phyloP scores from a whole-genome alignment of 148 eudicot genomes.

The Spergularia marina region DNA sequence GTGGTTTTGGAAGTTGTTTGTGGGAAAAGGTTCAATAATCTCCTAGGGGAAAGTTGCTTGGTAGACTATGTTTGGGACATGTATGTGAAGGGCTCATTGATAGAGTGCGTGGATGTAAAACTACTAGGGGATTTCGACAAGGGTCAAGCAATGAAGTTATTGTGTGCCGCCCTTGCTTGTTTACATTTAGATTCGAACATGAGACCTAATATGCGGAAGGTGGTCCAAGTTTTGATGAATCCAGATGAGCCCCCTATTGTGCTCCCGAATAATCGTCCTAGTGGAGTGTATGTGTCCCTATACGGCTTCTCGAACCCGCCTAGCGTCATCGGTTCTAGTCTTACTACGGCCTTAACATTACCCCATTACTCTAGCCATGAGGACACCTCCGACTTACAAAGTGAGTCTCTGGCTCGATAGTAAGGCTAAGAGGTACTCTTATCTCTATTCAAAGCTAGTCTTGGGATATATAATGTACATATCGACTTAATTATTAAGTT shows the following conservation, averaged over 20 bases:
- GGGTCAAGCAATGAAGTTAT: slow-evolving; percentile 38
- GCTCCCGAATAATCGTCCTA: slow-evolving; percentile 47
- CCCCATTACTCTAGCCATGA: slow-evolving; percentile 13
- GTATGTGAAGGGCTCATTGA: slow-evolving; percentile 30
- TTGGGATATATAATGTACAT: not conserved
- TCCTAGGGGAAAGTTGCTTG: slow-evolving; percentile 56
- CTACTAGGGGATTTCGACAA: slow-evolving; percentile 34
- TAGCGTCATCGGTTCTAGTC: slow-evolving; percentile 10
- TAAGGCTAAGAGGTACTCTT: too few relatives aligned
- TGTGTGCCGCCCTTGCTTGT: slow-evolving; percentile 50
- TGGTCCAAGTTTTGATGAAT: slow-evolving; percentile 49
- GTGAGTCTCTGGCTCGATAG: slow-evolving; percentile 24
- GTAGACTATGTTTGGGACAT: slow-evolving; percentile 51
- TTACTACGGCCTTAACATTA: slow-evolving; percentile 2
- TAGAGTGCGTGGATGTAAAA: slow-evolving; percentile 39
- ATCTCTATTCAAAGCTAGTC: too few relatives aligned
- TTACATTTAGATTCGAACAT: slow-evolving; percentile 47
- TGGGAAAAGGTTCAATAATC: slow-evolving; percentile 54
- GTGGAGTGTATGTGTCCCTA: slow-evolving; percentile 45
- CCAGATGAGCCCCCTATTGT: slow-evolving; percentile 52
- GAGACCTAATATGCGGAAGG: slow-evolving; percentile 64
- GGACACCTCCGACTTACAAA: slow-evolving; percentile 9
- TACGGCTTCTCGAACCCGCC: slow-evolving; percentile 31
- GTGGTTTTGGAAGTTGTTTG: slow-evolving; percentile 65
- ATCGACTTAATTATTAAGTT: not conserved